Evolutionary conservation across 176 grass and related monocot genomes (phyloP).

Genomic region (Alopecurus myosuroides): DNA sequence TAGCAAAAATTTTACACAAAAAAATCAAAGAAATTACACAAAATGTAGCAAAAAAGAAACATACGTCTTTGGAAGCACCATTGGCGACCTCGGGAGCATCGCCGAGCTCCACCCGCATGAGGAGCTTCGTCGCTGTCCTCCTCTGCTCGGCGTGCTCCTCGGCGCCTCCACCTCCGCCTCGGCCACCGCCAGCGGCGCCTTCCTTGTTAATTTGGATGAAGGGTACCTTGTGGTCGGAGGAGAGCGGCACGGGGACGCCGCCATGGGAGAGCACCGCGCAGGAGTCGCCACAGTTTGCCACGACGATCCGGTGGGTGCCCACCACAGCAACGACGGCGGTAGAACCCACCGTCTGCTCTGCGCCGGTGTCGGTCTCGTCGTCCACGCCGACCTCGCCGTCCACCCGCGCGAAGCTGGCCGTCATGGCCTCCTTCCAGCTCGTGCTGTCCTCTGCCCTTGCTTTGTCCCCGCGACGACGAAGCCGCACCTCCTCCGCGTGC

Average conservation of each 20-base stretch:
- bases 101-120: too few species aligned
- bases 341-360: constrained; percentile 37
- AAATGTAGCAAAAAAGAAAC: too few species aligned
- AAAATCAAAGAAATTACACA: too few species aligned
- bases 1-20: too few species aligned
- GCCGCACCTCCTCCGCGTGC: constrained; percentile 62
- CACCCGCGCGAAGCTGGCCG: constrained; percentile 54
- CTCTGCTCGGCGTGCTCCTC: too few species aligned
- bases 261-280: constrained; percentile 62
- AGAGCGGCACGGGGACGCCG: constrained; percentile 63
- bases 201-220: background rate
- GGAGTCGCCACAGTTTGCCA: constrained; percentile 79
- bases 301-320: constrained; percentile 44
- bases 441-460: background rate
- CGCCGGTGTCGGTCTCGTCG: background rate
- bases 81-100: too few species aligned
- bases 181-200: too few species aligned
- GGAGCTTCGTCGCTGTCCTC: too few species aligned
- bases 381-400: constrained; percentile 41
- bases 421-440: constrained; percentile 53
- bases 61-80: too few species aligned
- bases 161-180: too few species aligned
- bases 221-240: constrained; percentile 77
- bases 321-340: constrained; percentile 56
- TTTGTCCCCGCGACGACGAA: background rate